Percentiles rank a stretch among this genome's conserved stretches.
Conservation (phyloP, 2,329 filamentous ascomycete species). For the Cercospora sp. region DNA sequence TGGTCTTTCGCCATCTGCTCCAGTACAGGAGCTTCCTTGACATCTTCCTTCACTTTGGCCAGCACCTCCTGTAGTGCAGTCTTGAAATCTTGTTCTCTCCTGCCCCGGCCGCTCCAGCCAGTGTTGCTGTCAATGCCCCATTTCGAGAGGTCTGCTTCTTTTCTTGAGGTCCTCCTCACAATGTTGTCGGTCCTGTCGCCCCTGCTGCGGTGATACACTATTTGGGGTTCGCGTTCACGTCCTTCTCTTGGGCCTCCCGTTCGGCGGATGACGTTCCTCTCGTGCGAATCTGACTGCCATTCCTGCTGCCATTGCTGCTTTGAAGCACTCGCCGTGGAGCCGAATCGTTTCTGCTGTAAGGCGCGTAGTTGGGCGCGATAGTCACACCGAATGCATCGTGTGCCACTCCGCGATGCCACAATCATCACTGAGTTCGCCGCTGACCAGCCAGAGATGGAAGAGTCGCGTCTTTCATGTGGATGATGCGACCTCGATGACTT, state of each 20-base stretch:
- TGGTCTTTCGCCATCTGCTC: constrained; percentile 34
- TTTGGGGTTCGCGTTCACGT: neutral
- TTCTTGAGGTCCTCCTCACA: neutral
- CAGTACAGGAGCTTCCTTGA: constrained; percentile 37
- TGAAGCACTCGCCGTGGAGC: constrained; percentile 10
- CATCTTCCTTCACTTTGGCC: constrained; percentile 29
- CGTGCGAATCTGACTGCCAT: constrained; percentile 1
- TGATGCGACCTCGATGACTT: constrained; percentile 4
- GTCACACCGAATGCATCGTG: constrained; percentile 45
- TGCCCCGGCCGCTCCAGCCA: neutral
- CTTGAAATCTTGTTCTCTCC: constrained; percentile 21
- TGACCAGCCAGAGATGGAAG: neutral
- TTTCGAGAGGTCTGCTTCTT: neutral
- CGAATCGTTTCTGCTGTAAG: constrained; percentile 37
- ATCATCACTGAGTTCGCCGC: constrained; percentile 22
- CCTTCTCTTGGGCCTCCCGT: neutral
- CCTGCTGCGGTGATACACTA: neutral
- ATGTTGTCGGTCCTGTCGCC: neutral
- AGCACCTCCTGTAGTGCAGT: constrained; percentile 31
- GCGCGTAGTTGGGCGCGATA: constrained; percentile 35
- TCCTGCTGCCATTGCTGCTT: neutral
- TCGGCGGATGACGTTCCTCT: neutral
- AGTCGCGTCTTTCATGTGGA: neutral
- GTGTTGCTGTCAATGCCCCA: constrained; percentile 10
- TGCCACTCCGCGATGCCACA: constrained; percentile 14